Conservation (phyloP, 1,139 yeast species). For the Blastobotrys petasosporus region DNA sequence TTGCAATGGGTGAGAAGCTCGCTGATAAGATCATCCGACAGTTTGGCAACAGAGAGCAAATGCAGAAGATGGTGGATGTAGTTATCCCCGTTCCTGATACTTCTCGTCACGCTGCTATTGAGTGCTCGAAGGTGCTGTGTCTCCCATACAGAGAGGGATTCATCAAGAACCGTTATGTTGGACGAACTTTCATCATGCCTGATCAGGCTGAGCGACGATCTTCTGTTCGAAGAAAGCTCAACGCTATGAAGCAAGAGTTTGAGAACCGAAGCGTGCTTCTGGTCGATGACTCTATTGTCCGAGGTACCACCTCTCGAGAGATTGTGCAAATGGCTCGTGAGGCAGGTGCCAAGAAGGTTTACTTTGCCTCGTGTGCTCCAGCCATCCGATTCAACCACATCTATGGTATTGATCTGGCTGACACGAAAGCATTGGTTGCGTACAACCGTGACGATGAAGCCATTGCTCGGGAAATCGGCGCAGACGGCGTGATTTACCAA, state of each 20-base stretch:
- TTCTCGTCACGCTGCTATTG: slow-evolving; percentile 87
- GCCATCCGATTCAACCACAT: slow-evolving; percentile 93
- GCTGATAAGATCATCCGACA: slow-evolving; percentile 60
- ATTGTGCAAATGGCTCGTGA: slow-evolving; percentile 96
- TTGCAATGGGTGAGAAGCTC: slow-evolving; percentile 88
- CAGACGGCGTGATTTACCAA: slow-evolving; percentile 89
- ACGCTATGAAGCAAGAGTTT: slow-evolving; percentile 94
- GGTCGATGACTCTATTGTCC: slow-evolving; percentile 94
- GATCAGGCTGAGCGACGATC: slow-evolving; percentile 92
- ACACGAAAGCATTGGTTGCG: slow-evolving; percentile 89
- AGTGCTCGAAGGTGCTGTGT: slow-evolving; percentile 76
- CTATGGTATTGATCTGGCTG: slow-evolving; percentile 96
- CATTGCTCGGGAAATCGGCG: slow-evolving; percentile 75
- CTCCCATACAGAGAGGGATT: slow-evolving; percentile 95
- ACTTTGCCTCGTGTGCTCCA: slow-evolving; percentile 95
- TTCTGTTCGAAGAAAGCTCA: slow-evolving; percentile 87
- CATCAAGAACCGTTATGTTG: slow-evolving; percentile 92
- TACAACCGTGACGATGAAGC: slow-evolving; percentile 68
- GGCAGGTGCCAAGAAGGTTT: slow-evolving; percentile 92
- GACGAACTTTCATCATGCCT: slow-evolving; percentile 98
- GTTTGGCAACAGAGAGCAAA: slow-evolving; percentile 45
- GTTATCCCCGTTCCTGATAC: slow-evolving; percentile 99
- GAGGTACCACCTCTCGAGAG: slow-evolving; percentile 96
- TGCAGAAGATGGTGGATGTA: slow-evolving; percentile 66
- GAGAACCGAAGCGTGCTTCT: slow-evolving; percentile 77